These are phyloP conservation scores for Carex parvula DNA, from an alignment of 176 grass and related monocot genomes.

Conservation along the genomic window DNA sequence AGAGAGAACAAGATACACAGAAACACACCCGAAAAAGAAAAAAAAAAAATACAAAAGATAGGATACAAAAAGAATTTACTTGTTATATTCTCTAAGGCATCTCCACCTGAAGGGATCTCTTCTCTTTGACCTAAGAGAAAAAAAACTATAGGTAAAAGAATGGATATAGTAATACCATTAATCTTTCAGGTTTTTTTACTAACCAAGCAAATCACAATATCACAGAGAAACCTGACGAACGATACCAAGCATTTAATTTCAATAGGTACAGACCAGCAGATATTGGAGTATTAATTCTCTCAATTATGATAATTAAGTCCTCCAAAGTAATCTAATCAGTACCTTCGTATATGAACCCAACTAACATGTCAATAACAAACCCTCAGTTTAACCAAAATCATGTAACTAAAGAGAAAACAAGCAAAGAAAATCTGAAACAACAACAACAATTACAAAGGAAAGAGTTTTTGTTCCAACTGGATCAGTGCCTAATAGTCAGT, in stretches of 20 bases:
- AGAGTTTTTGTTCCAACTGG: neutral
- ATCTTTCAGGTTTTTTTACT: neutral
- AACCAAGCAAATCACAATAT: neutral
- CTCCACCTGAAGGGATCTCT: slow-evolving; percentile 67
- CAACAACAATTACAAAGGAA: neutral
- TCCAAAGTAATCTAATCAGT: neutral
- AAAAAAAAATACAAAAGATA: slow-evolving; percentile 7
- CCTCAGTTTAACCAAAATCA: neutral
- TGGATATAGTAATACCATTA: neutral
- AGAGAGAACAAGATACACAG: neutral
- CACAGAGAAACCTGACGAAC: neutral
- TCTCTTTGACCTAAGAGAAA: slow-evolving; percentile 71
- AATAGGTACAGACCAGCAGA: neutral
- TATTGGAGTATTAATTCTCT: neutral
- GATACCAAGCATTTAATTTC: neutral
- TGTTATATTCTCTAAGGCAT: slow-evolving; percentile 57
- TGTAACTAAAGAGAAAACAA: neutral
- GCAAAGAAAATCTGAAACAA: neutral
- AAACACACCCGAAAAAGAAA: neutral
- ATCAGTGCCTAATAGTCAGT: neutral
- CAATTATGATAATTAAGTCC: neutral
- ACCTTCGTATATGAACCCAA: neutral
- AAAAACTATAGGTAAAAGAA: slow-evolving; percentile 3
- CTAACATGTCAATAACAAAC: neutral
- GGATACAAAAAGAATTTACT: slow-evolving; percentile 13